A percentile compares a stretch with the other conserved stretches of the same genome.
phyloP scores from a whole-genome alignment of 148 eudicot species.

The Amaranthus cruentus region DNA sequence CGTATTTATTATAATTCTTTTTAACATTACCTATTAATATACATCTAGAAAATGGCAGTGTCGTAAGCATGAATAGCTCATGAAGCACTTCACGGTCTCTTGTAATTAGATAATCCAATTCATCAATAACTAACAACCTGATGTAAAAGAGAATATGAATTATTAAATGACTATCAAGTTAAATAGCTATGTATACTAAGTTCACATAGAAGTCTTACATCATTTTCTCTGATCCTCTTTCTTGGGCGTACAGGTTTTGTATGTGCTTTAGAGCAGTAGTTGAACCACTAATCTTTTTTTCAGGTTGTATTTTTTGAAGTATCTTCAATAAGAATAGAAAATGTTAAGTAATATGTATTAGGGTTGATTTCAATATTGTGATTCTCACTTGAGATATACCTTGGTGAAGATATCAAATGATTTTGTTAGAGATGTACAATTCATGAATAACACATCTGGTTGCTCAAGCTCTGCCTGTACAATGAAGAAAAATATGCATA shows the following conservation, averaged over 20 bases:
- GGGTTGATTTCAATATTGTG: slow-evolving; percentile 2
- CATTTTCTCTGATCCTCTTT: slow-evolving; percentile 49
- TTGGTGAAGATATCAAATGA: slow-evolving; percentile 75
- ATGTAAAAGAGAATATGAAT: neutral
- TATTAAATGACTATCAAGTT: neutral
- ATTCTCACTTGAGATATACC: slow-evolving; percentile 36
- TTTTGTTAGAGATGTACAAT: slow-evolving; percentile 71
- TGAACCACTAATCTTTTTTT: slow-evolving; percentile 43
- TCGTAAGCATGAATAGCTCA: slow-evolving; percentile 87
- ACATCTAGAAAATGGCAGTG: slow-evolving; percentile 70
- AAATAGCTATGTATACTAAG: neutral
- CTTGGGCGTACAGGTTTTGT: slow-evolving; percentile 52
- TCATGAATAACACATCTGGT: slow-evolving; percentile 69
- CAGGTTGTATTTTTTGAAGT: slow-evolving; percentile 44
- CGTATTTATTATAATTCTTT: neutral
- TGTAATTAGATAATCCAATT: slow-evolving; percentile 84
- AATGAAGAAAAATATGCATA: slow-evolving; percentile 8
- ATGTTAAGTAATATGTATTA: too few relatives aligned
- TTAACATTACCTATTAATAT: slow-evolving; percentile 61
- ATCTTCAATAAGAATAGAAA: slow-evolving; percentile 38
- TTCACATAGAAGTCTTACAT: slow-evolving; percentile 46
- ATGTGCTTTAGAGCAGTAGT: slow-evolving; percentile 57
- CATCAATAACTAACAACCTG: slow-evolving; percentile 79
- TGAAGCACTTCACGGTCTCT: slow-evolving; percentile 83
- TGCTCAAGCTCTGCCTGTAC: slow-evolving; percentile 53